Evolutionary conservation across 75 land plant species (phyloP), one percentile per base, ranked within the genome.

Genomic region (Isoetes taiwanensis): DNA sequence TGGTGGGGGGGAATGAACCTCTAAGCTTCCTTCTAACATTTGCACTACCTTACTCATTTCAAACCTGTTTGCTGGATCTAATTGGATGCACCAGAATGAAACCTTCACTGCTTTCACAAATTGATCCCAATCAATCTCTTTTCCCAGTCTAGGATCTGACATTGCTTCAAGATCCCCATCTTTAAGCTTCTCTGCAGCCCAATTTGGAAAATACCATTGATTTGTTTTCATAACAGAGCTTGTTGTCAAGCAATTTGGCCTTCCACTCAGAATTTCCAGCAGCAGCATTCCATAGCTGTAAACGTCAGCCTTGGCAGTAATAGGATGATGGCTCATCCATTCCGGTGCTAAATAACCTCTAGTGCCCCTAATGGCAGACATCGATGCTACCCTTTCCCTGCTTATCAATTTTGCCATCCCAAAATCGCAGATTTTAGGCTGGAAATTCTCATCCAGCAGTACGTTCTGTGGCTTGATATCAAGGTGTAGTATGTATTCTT

Each of bases 11-110:
- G 17, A 42, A 24, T 66, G 63, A 40, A 66, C 63, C 0, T 52
- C 32, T 46, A 63, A 32, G 23, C 39, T 42, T 4, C 68, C 68
- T 29, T 66, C 68, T 12, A 66, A n/a, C 21, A 66, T 41, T 19
- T 34, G 41, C 2, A 61, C 64, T 21, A 66, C 68, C 25, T 68
- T 62, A 28, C 58, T 52, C 21, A 68, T 64, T 8, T 42, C 52
- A 20, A 66, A 66, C 34, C 70, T 63, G 24, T 24, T 53, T 20
- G 23, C 24, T 32, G 58, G 17, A 0, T 64, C 5, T 5, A 32
- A 41, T 28, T 68, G 70, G 12, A 68, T 53, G 28, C 70, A 68
- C 70, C 70, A 68, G 14, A 68, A 61, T 19, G 70, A 56, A 5
- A 68, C 39, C 37, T 40, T 64, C 5, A 68, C 43, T 25, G 39